These are phyloP conservation scores for Melampsora americana DNA, from an alignment of 1,284 basidiomycete species.

Conservation along the genomic window DNA sequence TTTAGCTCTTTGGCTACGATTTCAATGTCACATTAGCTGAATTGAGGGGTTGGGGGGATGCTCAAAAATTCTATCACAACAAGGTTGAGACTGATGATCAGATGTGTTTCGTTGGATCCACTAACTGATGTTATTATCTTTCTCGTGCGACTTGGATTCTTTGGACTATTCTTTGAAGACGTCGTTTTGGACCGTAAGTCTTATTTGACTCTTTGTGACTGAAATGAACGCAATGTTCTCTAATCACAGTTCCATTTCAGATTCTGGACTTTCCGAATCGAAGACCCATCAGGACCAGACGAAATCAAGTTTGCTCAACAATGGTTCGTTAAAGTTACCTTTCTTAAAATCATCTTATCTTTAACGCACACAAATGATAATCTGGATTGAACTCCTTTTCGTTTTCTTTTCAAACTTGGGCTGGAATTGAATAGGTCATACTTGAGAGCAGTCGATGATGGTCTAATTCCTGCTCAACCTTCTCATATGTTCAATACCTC, in stretches of 20 bases:
- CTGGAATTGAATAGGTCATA: constrained; percentile 62
- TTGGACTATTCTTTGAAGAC: neutral
- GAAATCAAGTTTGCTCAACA: neutral
- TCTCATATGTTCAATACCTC: constrained; percentile 60
- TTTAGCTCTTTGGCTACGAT: constrained; percentile 68
- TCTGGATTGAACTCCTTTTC: neutral
- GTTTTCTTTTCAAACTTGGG: neutral
- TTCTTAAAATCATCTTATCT: neutral
- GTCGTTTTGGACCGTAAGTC: constrained; percentile 38
- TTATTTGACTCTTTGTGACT: too few species aligned
- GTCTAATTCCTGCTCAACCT: constrained; percentile 66
- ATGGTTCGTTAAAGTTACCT: constrained; percentile 4
- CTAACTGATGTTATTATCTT: neutral
- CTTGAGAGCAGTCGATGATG: constrained; percentile 62
- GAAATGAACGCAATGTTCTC: neutral
- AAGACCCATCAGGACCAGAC: constrained; percentile 44
- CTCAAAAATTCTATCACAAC: constrained; percentile 67
- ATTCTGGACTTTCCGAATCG: constrained; percentile 74
- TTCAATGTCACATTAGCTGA: constrained; percentile 62
- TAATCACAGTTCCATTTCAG: neutral
- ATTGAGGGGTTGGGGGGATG: constrained; percentile 62
- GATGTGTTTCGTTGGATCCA: neutral
- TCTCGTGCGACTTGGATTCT: neutral
- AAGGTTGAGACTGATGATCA: constrained; percentile 64
- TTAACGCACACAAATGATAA: neutral